Evolutionary conservation across 169 alveolate genomes (phyloP).

Genomic region (Theileria orientalis): DNA sequence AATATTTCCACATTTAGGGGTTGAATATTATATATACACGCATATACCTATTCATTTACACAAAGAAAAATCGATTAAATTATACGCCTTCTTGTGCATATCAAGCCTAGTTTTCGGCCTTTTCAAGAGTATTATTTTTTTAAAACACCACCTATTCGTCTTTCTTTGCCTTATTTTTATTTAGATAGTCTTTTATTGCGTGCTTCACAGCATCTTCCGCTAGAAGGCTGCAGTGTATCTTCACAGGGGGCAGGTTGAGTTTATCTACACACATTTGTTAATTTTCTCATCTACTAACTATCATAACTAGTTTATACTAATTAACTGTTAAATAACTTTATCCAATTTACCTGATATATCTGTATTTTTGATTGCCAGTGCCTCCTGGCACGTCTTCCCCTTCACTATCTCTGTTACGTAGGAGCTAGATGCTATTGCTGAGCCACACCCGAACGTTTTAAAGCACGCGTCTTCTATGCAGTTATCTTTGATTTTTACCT

Average conservation of each 20-base stretch:
- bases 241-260: constrained; percentile 97
- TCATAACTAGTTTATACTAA: constrained; percentile 1
- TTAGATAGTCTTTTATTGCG: constrained; percentile 87
- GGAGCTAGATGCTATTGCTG: constrained; percentile 98
- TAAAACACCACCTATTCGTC: background rate
- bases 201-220: constrained; percentile 98
- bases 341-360: constrained; percentile 77
- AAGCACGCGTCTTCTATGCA: constrained; percentile 92
- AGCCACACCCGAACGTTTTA: constrained; percentile 99
- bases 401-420: constrained; percentile 95
- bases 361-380: constrained; percentile 89
- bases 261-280: constrained; percentile 66
- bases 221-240: constrained; percentile 95
- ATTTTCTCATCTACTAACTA: constrained; percentile 57
- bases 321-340: background rate
- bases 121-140: too few species aligned
- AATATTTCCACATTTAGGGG: too few species aligned
- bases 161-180: background rate
- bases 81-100: too few species aligned
- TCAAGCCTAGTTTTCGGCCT: too few species aligned
- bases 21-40: too few species aligned
- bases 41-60: too few species aligned
- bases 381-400: constrained; percentile 94
- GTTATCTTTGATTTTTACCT: constrained; percentile 92
- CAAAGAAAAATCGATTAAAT: too few species aligned